Evolutionary conservation across 129 eudicot genomes (phyloP).

Genomic region (Sambucus nigra): DNA sequence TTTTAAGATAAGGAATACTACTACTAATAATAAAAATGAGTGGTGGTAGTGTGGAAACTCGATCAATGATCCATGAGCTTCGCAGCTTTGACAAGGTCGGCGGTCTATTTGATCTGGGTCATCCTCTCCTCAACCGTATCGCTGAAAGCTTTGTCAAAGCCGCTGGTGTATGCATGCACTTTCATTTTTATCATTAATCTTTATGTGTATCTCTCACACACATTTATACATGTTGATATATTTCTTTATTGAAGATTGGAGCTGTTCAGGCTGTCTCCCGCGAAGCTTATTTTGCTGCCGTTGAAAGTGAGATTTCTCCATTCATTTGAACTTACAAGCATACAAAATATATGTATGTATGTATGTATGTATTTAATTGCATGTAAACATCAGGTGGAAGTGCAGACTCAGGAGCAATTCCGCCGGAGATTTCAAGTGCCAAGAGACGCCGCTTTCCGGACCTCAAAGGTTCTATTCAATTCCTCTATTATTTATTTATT

Average conservation of each 20-base stretch:
- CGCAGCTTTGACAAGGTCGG: slow-evolving; percentile 52
- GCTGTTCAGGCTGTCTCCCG: slow-evolving; percentile 82
- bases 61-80: slow-evolving; percentile 68
- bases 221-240: background rate
- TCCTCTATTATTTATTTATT: too few relatives aligned
- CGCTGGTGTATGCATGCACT: slow-evolving; percentile 46
- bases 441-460: slow-evolving; percentile 46
- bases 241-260: slow-evolving; percentile 52
- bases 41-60: slow-evolving; percentile 38
- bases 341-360: background rate
- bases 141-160: slow-evolving; percentile 80
- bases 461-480: slow-evolving; percentile 83
- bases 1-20: background rate
- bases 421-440: slow-evolving; percentile 27
- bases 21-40: slow-evolving; percentile 18
- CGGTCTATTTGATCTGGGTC: slow-evolving; percentile 68
- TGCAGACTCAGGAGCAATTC: slow-evolving; percentile 32
- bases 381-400: slow-evolving; percentile 14
- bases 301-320: slow-evolving; percentile 35
- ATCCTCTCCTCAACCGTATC: slow-evolving; percentile 89
- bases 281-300: slow-evolving; percentile 65
- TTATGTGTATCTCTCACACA: background rate
- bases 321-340: background rate
- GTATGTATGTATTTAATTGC: background rate
- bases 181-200: background rate